A percentile compares a stretch with the other conserved stretches of the same genome.
Conservation (phyloP, 441 rosid species). For the Hypseocharis bilobata region DNA sequence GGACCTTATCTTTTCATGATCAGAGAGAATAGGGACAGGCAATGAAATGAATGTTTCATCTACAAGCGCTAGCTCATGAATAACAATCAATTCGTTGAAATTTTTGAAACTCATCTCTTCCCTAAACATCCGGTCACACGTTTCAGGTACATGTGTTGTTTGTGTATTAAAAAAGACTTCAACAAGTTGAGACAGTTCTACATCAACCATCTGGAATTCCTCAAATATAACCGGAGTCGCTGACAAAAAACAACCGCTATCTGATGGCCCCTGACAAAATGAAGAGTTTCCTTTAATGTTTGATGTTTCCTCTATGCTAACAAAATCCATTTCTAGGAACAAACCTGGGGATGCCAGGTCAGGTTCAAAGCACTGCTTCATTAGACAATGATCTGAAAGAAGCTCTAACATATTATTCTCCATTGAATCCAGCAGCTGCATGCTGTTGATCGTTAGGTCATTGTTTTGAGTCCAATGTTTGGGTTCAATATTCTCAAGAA, state of each 20-base stretch:
- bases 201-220: constrained; percentile 47
- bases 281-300: constrained; percentile 22
- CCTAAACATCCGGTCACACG: constrained; percentile 39
- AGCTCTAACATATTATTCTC: constrained; percentile 34
- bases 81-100: constrained; percentile 61
- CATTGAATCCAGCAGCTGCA: constrained; percentile 39
- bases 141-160: constrained; percentile 34
- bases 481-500: constrained; percentile 37
- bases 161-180: constrained; percentile 37
- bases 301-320: constrained; percentile 38
- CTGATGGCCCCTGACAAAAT: constrained; percentile 25
- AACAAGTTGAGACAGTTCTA: constrained; percentile 37
- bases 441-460: constrained; percentile 26
- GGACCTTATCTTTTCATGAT: constrained; percentile 35
- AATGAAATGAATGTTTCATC: constrained; percentile 73
- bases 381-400: constrained; percentile 40
- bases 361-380: constrained; percentile 34
- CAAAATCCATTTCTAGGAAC: constrained; percentile 35
- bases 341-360: constrained; percentile 28
- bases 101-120: constrained; percentile 56
- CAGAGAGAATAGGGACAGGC: constrained; percentile 59
- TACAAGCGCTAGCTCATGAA: constrained; percentile 55
- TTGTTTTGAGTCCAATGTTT: constrained; percentile 28
- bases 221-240: constrained; percentile 35
- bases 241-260: constrained; percentile 24